Evolutionary conservation across 2,329 filamentous ascomycete species (phyloP).

Genomic region (Macrophomina pseudophaseolina): DNA sequence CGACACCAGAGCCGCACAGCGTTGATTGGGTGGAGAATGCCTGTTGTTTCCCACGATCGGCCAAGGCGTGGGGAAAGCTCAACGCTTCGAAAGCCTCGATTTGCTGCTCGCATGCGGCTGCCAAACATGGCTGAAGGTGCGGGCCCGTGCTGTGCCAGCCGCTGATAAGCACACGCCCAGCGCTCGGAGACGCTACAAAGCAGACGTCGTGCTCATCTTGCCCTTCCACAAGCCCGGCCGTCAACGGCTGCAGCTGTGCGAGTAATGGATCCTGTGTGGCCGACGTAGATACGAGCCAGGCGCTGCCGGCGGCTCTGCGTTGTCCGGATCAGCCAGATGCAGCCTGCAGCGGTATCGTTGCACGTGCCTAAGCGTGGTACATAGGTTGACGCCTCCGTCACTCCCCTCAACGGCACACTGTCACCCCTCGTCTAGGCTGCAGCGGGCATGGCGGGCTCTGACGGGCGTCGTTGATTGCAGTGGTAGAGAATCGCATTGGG

Average conservation of each 20-base stretch:
- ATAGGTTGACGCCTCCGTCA: background rate
- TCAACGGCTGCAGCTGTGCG: background rate
- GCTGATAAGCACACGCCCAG: constrained; percentile 13
- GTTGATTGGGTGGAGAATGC: constrained; percentile 3
- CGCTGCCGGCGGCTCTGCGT: background rate
- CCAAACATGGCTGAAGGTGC: background rate
- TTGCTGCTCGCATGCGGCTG: constrained; percentile 23
- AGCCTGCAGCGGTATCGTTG: background rate
- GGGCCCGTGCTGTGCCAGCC: constrained; percentile 13
- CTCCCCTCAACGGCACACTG: background rate
- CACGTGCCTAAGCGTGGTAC: background rate
- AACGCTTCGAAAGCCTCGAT: constrained; percentile 1
- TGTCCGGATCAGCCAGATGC: background rate
- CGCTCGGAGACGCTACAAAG: background rate
- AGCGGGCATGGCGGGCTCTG: too few relatives aligned
- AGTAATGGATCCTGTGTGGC: background rate
- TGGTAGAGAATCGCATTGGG: background rate
- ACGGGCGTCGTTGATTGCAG: background rate
- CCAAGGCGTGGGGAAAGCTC: constrained; percentile 18
- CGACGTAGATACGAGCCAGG: constrained; percentile 5
- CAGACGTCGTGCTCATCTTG: constrained; percentile 5
- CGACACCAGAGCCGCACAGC: constrained; percentile 12
- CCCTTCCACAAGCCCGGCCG: background rate
- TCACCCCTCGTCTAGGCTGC: background rate
- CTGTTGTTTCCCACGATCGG: constrained; percentile 16